These are phyloP conservation scores for Pholiota molesta DNA, from an alignment of 768 basidiomycete genomes.

Conservation along the genomic window DNA sequence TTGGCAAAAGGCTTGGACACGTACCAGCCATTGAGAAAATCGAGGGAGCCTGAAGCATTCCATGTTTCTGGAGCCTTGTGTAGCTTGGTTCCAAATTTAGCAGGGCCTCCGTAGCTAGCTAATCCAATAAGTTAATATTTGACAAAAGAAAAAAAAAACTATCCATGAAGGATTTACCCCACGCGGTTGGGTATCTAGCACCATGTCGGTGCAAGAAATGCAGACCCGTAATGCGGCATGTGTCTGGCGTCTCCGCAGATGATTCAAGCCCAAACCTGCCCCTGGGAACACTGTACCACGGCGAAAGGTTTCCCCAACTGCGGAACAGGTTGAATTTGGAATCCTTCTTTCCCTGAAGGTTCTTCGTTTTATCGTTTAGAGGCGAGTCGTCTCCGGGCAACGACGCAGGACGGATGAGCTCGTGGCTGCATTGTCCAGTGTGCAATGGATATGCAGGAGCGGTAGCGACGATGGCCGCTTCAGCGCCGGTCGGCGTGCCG, in stretches of 20 bases:
- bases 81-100: slow-evolving; percentile 57
- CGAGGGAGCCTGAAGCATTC: slow-evolving; percentile 65
- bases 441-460: slow-evolving; percentile 82
- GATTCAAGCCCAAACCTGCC: slow-evolving; percentile 76
- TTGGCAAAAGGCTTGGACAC: slow-evolving; percentile 18
- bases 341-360: slow-evolving; percentile 24
- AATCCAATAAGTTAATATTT: background rate
- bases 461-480: slow-evolving; percentile 71
- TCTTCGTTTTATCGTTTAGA: slow-evolving; percentile 18
- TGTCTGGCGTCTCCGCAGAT: slow-evolving; percentile 67
- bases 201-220: slow-evolving; percentile 86
- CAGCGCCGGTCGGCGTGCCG: slow-evolving; percentile 78
- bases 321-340: slow-evolving; percentile 65
- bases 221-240: slow-evolving; percentile 71
- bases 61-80: slow-evolving; percentile 57
- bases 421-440: slow-evolving; percentile 57
- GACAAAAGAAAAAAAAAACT: background rate
- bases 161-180: slow-evolving; percentile 37
- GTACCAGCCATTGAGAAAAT: slow-evolving; percentile 84
- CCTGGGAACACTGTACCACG: slow-evolving; percentile 78
- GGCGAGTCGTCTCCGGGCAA: slow-evolving; percentile 25
- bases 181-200: slow-evolving; percentile 70
- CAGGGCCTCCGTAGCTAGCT: slow-evolving; percentile 67
- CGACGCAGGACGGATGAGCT: slow-evolving; percentile 57
- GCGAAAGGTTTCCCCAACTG: slow-evolving; percentile 84